Base-by-base conservation (phyloP, 352 stramenopile species). In the Phytophthora citricola region DNA sequence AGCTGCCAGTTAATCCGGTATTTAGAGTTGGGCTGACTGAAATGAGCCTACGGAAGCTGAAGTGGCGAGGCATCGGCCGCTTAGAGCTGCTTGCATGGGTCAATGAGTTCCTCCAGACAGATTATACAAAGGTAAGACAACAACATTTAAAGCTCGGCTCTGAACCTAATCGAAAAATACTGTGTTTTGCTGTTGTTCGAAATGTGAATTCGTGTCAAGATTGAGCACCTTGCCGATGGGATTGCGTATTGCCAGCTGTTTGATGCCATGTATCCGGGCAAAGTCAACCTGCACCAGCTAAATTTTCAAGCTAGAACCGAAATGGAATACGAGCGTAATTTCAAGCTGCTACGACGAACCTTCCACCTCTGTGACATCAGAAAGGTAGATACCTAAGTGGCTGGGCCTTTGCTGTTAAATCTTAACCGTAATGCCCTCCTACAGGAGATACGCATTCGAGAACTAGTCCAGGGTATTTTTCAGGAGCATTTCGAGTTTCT, bases 401-500 rank as follows among this genome's bases (percentile, higher is more conserved):
- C 17, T 20, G 17, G 17, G 17, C 17, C 17, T 44, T 36, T 24
- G 6, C 17, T 11, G 8, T 38, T 38, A 6, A 1, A 40, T 48
- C 6, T 22, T 49, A 58, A 32, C 47, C 24, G 40, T 12, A 7
- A 5, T 50, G 32, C 9, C 38, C 45, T 49, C 7, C 31, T 29
- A 26, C 43, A 92, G 83, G 83, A 93, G 51, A 78, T 93, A 10
- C 79, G 83, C 1, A 71, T 89, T 17, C 75, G 73, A 49, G 91
- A 93, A 62, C 69, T 92, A 15, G 70, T 89, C 12, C 64, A 84
- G 17, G 85, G 85, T 14, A 64, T 92, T 10, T 93, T 93, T 54
- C 85, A 93, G 31, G 85, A 92, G 57, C 85, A 93, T 66, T 92
- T 93, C 55, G 83, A 92, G 58, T 92, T 93, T 43, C 72, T 93